phyloP scores from a whole-genome alignment of 768 basidiomycete species.

The Hebeloma cylindrosporum region DNA sequence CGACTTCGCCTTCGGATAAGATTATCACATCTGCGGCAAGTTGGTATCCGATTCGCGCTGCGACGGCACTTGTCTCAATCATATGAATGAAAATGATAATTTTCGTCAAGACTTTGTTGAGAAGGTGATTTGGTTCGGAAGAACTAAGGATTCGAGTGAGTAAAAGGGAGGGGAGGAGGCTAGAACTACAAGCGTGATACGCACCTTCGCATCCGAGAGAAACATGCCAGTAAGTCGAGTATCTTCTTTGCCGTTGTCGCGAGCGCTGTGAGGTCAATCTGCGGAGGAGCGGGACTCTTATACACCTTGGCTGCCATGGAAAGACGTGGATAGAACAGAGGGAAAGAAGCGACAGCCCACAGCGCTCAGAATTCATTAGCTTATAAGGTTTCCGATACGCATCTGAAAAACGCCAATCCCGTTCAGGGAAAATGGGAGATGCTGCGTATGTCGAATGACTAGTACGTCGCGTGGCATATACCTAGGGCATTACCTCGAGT shows the following conservation, averaged over 20 bases:
- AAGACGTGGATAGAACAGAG: too few species aligned
- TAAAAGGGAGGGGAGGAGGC: not conserved
- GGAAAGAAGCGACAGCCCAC: not conserved
- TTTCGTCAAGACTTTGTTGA: slow-evolving; percentile 29
- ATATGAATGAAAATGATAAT: slow-evolving; percentile 26
- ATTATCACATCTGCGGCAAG: slow-evolving; percentile 26
- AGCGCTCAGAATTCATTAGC: too few species aligned
- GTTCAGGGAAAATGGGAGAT: too few species aligned
- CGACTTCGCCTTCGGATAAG: slow-evolving; percentile 22
- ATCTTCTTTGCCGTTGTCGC: slow-evolving; percentile 35
- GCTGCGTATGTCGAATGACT: too few species aligned
- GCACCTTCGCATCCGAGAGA: slow-evolving; percentile 33
- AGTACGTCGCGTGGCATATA: too few species aligned
- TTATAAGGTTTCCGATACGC: too few species aligned
- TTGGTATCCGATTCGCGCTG: slow-evolving; percentile 28
- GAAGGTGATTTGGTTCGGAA: slow-evolving; percentile 21
- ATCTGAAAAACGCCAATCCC: too few species aligned
- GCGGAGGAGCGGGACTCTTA: not conserved
- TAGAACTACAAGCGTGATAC: slow-evolving; percentile 3
- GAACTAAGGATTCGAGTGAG: slow-evolving; percentile 1
- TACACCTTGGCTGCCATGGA: slow-evolving; percentile 6
- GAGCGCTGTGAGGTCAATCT: slow-evolving; percentile 26
- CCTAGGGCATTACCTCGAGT: too few species aligned
- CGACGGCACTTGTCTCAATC: slow-evolving; percentile 31
- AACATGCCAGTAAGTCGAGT: slow-evolving; percentile 38